Evolutionary conservation across 2,329 filamentous ascomycete species (phyloP), one percentile per base, ranked within the genome.

Genomic region (Bipolaris sorokiniana): DNA sequence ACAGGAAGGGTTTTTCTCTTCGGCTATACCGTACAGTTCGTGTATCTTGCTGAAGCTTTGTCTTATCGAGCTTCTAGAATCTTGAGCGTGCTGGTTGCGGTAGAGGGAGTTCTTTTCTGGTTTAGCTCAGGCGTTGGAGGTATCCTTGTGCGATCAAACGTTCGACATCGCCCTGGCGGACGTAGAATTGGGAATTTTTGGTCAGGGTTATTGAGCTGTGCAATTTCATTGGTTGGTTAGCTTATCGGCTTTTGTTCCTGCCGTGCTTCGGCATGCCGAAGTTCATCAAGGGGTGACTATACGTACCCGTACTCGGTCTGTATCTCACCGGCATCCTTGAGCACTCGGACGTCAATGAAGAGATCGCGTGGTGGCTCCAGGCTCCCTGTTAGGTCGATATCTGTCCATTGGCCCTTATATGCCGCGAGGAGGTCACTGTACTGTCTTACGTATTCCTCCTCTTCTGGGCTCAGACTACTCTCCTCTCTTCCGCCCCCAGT

Each of bases 121-220:
- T 20, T 91, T 83, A 97, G 73, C 87, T 88, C 66, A 99, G 83
- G 69, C 92, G 92, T 77, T 97, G 93, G 63, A 99, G 81, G 79
- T 97, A 99, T 18, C 95, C 95, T 75, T 98, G 94, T 15, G 92
- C 86, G 70, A 99, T 97, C 67, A 99, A 78, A 48, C 93, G 86
- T 78, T 99, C 95, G 6, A 99, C 95, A 78, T 99, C 95, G 22
- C 92, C 94, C 72, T 97, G 92, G 45, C 94, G 87, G 37, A 99
- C 95, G 72, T 96, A 98, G 73, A 99, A 96, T 74, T 99, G 95
- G 71, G 93, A 97, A 78, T 99, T 98, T 78, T 96, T 98, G 36
- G 92, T 97, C 80, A 99, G 84, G 58, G 90, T 98, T 69, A 99
- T 97, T 11, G 93, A 91, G 15, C 92, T 97, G 67, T 38, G 7